Base-by-base conservation (phyloP, 352 stramenopile species). In the Globisporangium spinosum region DNA sequence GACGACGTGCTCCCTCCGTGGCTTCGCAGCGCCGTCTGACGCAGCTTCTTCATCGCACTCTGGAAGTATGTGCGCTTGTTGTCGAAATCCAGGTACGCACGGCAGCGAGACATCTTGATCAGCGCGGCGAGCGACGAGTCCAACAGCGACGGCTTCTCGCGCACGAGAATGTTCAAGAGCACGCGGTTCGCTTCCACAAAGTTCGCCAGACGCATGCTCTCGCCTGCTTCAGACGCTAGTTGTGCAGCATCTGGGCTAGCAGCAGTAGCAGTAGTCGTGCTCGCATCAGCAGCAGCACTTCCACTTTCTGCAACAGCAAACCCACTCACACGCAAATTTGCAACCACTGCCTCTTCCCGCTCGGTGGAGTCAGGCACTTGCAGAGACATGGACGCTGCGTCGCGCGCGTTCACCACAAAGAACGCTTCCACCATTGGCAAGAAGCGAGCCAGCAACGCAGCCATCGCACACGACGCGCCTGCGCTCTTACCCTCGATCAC, bases 41-140 rank as follows among this genome's bases (percentile, higher is more conserved):
- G 89, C 27, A 99, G 77, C 55, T 87, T 89, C 74, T 95, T 95
- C 85, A 97, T 91, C 72, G 97, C 89, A 34, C 84, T 97, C 78
- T 98, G 97, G 78, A 99, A 99, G 83, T 98, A 99, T 40, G 97
- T 95, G 13, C 98, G 87, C 72, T 99, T 99, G 68, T 99, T 99
- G 79, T 99, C 98, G 72, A 99, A 99, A 68, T 98, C 97, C 58
- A 99, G 69, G 58, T 98, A 98, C 29, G 89, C 82, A 35, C 97
- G 87, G 72, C 97, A 99, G 29, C 94, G 86, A 29, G 97, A 82
- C 65, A 99, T 90, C 69, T 98, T 97, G 56, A 99, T 96, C 71
- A 99, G 79, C 29, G 96, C 89, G 32, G 89, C 86, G 34, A 99
- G 83, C 15, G 95, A 98, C 38, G 95, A 96, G 64, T 99, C 97